Percentiles rank a stretch among this genome's conserved stretches.
Conservation (phyloP, 495 filamentous ascomycete genomes). For the Stereocaulon alpinum region DNA sequence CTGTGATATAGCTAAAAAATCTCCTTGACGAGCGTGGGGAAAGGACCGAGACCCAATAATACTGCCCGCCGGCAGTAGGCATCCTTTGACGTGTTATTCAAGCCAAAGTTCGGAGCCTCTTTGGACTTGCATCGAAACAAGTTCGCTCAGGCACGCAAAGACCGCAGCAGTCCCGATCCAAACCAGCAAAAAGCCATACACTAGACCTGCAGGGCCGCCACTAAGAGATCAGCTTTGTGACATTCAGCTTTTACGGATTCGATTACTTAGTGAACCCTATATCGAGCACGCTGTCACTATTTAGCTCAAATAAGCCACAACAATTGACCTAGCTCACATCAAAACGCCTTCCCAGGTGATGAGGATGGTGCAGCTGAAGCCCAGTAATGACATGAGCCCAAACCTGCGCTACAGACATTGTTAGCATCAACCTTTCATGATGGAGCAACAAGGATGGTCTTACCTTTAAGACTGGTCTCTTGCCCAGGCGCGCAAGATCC, state of each 20-base stretch:
- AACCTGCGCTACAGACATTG: constrained; percentile 32
- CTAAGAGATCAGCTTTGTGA: constrained; percentile 16
- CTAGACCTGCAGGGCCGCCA: constrained; percentile 41
- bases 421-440: background rate
- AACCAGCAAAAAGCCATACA: constrained; percentile 41
- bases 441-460: background rate
- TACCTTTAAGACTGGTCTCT: constrained; percentile 39
- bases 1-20: constrained; percentile 9
- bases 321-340: background rate
- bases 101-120: background rate
- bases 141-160: constrained; percentile 30
- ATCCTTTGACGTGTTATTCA: background rate
- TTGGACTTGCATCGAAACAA: constrained; percentile 30
- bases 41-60: constrained; percentile 10
- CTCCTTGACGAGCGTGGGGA: constrained; percentile 2
- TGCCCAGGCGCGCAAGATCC: constrained; percentile 37
- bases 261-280: constrained; percentile 29
- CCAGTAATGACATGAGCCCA: constrained; percentile 38
- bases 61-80: constrained; percentile 10
- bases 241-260: background rate
- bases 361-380: constrained; percentile 40
- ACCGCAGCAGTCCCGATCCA: constrained; percentile 32
- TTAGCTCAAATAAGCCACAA: background rate
- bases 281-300: constrained; percentile 25
- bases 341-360: constrained; percentile 36